Evolutionary conservation across 1,284 basidiomycete species (phyloP).

Genomic region (Ceratobasidium sp.): DNA sequence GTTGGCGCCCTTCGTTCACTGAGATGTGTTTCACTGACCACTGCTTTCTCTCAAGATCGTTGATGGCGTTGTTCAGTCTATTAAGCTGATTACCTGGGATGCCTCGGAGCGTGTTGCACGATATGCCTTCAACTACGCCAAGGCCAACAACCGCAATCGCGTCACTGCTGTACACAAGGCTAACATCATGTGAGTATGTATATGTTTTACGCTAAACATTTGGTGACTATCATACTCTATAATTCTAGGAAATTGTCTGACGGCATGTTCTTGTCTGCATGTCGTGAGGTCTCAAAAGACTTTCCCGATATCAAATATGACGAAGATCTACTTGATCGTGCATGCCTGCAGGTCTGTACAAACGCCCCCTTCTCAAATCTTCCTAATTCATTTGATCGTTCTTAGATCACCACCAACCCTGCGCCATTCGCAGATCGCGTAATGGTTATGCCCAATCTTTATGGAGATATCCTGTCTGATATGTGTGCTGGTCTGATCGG

Average conservation of each 20-base stretch:
- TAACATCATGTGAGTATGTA: conserved; percentile 87
- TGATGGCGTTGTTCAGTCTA: conserved; percentile 98
- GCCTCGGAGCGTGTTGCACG: conserved; percentile 98
- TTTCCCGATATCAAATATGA: conserved; percentile 96
- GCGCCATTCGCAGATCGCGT: conserved; percentile 94
- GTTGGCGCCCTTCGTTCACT: conserved; percentile 41
- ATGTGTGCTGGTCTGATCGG: conserved; percentile 99
- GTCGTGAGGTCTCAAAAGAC: conserved; percentile 95
- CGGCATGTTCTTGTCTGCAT: conserved; percentile 99
- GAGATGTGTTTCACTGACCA: background rate
- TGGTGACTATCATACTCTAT: background rate
- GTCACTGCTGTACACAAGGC: conserved; percentile 99
- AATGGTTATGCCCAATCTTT: conserved; percentile 99
- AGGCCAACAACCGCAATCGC: conserved; percentile 85
- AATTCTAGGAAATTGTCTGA: conserved; percentile 94
- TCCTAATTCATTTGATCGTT: background rate
- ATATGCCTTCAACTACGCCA: conserved; percentile 98
- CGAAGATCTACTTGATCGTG: conserved; percentile 97
- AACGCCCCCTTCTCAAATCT: background rate
- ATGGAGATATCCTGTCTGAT: conserved; percentile 97
- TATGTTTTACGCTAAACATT: background rate
- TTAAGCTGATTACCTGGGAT: conserved; percentile 99
- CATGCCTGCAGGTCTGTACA: conserved; percentile 82
- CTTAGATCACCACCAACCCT: conserved; percentile 90
- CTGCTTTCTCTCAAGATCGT: conserved; percentile 67